These are phyloP conservation scores for Batrachochytrium dendrobatidis DNA, from an alignment of 371 early-diverging fungal genomes.

Conservation along the genomic window DNA sequence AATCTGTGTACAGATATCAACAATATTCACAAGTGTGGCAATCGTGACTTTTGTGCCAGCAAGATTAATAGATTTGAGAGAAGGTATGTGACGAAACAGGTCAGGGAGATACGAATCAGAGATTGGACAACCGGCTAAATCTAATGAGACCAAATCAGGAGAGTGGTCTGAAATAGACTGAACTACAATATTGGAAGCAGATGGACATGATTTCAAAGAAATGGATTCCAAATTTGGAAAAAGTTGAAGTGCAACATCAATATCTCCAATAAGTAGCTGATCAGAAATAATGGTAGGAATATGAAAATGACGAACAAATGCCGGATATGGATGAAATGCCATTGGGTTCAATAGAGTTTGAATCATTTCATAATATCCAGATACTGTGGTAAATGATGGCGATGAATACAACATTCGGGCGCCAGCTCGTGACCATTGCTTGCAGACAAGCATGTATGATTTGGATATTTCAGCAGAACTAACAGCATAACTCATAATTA, in stretches of 20 bases:
- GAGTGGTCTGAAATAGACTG: constrained; percentile 22
- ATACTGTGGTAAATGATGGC: neutral
- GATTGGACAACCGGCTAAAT: constrained; percentile 19
- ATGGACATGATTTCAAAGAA: neutral
- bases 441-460: neutral
- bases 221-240: constrained; percentile 15
- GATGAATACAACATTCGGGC: constrained; percentile 4
- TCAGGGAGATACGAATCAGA: constrained; percentile 13
- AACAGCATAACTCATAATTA: neutral
- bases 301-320: constrained; percentile 10
- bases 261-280: constrained; percentile 19
- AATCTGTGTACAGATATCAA: constrained; percentile 11
- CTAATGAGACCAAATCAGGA: constrained; percentile 7
- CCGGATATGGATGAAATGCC: constrained; percentile 12
- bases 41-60: constrained; percentile 15
- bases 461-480: neutral
- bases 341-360: constrained; percentile 7
- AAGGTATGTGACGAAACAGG: constrained; percentile 5
- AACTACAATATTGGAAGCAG: constrained; percentile 20
- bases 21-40: constrained; percentile 5
- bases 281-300: constrained; percentile 7
- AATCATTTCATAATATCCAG: constrained; percentile 1
- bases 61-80: constrained; percentile 14
- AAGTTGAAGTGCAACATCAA: constrained; percentile 25
- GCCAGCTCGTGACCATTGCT: constrained; percentile 1